Conservation (phyloP, 164 flowering plant genomes). For the Protea cynaroides region DNA sequence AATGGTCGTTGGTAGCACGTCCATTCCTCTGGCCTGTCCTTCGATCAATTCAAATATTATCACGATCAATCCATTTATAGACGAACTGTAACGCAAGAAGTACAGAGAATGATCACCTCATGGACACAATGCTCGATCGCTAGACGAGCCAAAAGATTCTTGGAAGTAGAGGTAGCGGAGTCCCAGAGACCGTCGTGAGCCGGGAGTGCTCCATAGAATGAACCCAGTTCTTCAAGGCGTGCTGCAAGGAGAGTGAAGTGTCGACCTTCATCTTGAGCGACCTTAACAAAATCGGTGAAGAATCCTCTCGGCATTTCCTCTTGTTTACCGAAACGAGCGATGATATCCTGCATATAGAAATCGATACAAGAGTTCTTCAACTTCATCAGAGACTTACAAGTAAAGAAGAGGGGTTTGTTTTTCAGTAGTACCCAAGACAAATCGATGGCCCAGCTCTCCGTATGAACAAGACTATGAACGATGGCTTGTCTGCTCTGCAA, state of each 20-base stretch:
- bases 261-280: conserved; percentile 92
- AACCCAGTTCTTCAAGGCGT: conserved; percentile 72
- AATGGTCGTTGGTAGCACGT: conserved; percentile 89
- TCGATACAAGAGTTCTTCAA: not conserved
- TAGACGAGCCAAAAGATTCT: conserved; percentile 61
- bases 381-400: not conserved
- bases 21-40: conserved; percentile 85
- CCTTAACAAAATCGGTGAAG: conserved; percentile 85
- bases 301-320: conserved; percentile 82
- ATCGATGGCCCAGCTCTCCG: conserved; percentile 96
- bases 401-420: not conserved
- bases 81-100: not conserved
- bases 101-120: conserved; percentile 45
- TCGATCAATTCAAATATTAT: not conserved
- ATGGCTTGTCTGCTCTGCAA: conserved; percentile 87
- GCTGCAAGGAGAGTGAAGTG: conserved; percentile 83
- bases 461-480: conserved; percentile 81
- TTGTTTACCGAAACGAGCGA: conserved; percentile 81
- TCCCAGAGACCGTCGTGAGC: conserved; percentile 98
- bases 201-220: conserved; percentile 84
- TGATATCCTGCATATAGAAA: conserved; percentile 52
- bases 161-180: conserved; percentile 73
- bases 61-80: not conserved
- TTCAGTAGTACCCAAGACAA: conserved; percentile 77
- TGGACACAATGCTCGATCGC: conserved; percentile 95